Conservation (phyloP, 1,139 yeast genomes). For the Nakaseomyces uthaithaninus region DNA sequence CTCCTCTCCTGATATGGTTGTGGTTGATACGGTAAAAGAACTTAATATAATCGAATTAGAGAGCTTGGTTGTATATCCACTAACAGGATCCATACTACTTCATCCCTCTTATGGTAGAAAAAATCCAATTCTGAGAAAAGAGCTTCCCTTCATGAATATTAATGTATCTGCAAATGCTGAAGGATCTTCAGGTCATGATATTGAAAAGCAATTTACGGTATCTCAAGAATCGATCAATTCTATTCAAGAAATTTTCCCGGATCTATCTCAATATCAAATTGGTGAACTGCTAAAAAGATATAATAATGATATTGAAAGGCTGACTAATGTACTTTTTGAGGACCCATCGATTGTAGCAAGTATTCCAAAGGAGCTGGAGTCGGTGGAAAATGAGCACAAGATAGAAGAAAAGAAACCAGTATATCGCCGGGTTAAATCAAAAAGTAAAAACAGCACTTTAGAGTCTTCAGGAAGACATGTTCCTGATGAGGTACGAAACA, state of each 20-base stretch:
- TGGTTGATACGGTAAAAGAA: constrained; percentile 39
- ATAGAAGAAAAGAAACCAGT: not conserved
- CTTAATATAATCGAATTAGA: constrained; percentile 40
- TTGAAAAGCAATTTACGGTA: not conserved
- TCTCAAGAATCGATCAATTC: constrained; percentile 37
- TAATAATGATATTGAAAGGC: constrained; percentile 47
- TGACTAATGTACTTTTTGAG: constrained; percentile 56
- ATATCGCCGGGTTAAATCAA: constrained; percentile 5
- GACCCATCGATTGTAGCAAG: constrained; percentile 28
- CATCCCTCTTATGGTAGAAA: constrained; percentile 34
- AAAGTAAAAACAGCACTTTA: constrained; percentile 15
- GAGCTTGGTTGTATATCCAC: constrained; percentile 42
- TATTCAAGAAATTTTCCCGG: constrained; percentile 54
- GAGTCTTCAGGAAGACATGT: constrained; percentile 27
- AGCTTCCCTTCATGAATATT: constrained; percentile 25
- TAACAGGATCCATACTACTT: constrained; percentile 45
- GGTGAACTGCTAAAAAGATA: constrained; percentile 41
- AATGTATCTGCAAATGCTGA: not conserved
- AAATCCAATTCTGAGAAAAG: constrained; percentile 26
- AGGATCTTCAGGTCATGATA: constrained; percentile 5
- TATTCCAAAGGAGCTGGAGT: constrained; percentile 14
- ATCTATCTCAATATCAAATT: constrained; percentile 40
- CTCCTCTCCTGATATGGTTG: constrained; percentile 41
- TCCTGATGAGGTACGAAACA: constrained; percentile 43
- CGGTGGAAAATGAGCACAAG: constrained; percentile 8